These are phyloP conservation scores for Davidsoniella eucalypti DNA, from an alignment of 2,329 filamentous ascomycete genomes.

Conservation along the genomic window DNA sequence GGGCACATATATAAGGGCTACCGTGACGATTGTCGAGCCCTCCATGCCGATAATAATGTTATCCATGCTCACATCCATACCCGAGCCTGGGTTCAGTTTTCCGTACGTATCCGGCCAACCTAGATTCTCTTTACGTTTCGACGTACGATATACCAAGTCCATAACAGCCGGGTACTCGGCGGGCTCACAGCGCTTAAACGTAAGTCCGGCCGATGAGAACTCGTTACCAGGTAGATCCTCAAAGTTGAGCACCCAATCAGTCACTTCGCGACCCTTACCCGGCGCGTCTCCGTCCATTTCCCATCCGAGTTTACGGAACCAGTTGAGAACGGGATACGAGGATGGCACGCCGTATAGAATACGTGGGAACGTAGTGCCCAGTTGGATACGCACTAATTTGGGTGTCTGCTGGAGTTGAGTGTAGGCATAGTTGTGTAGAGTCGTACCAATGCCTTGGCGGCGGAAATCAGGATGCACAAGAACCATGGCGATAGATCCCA, in stretches of 20 bases:
- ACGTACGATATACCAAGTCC: conserved; percentile 33
- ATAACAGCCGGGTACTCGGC: conserved; percentile 31
- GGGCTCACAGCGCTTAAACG: conserved; percentile 29
- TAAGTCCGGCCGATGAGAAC: conserved; percentile 25
- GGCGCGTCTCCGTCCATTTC: conserved; percentile 26
- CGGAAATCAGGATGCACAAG: conserved; percentile 33
- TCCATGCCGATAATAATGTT: conserved; percentile 39
- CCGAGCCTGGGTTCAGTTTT: conserved; percentile 25
- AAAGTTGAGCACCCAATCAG: conserved; percentile 38
- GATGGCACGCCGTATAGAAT: conserved; percentile 37
- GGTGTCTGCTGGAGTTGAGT: conserved; percentile 31
- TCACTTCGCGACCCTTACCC: conserved; percentile 32
- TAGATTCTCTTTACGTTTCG: conserved; percentile 29
- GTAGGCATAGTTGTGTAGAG: conserved; percentile 35
- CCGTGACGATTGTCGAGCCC: conserved; percentile 31
- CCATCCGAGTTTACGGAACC: conserved; percentile 41
- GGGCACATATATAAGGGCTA: conserved; percentile 37
- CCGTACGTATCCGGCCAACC: conserved; percentile 46
- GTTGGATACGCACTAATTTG: conserved; percentile 36
- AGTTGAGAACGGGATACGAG: conserved; percentile 27
- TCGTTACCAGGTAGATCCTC: conserved; percentile 29
- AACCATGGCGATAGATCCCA: conserved; percentile 39
- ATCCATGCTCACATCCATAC: conserved; percentile 23
- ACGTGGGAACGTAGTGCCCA: conserved; percentile 42
- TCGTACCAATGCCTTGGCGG: conserved; percentile 33